Evolutionary conservation across 495 filamentous ascomycete genomes (phyloP).

Genomic region (Saxispiralis lemnorum): DNA sequence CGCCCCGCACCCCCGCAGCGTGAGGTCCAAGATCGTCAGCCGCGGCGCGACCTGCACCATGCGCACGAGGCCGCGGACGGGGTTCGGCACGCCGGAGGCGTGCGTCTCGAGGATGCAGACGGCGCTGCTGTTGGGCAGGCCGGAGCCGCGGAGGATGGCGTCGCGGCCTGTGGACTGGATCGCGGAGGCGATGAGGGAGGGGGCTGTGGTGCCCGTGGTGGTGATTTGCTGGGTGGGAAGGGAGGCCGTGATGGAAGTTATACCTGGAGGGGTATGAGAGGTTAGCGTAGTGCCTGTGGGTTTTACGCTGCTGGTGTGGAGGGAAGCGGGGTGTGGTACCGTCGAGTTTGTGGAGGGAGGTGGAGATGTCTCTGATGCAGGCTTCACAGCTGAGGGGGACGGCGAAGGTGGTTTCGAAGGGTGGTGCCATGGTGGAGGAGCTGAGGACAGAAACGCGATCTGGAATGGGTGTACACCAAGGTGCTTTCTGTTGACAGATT

Average conservation of each 20-base stretch:
- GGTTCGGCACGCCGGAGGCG: conserved; percentile 18
- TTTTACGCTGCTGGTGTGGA: not conserved
- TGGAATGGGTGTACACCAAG: too few species aligned
- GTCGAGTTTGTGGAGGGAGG: conserved; percentile 50
- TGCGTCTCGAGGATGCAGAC: conserved; percentile 96
- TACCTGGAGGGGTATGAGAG: conserved; percentile 27
- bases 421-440: conserved; percentile 32
- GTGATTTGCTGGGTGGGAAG: conserved; percentile 49
- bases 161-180: conserved; percentile 83
- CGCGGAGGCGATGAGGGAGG: conserved; percentile 70
- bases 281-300: not conserved
- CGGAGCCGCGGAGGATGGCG: conserved; percentile 83
- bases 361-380: conserved; percentile 72
- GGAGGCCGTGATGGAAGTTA: conserved; percentile 48
- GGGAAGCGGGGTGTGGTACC: conserved; percentile 28
- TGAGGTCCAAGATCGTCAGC: conserved; percentile 72
- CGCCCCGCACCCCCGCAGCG: conserved; percentile 63
- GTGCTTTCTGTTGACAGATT: too few species aligned
- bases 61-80: conserved; percentile 25
- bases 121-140: conserved; percentile 75
- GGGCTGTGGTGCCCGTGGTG: conserved; percentile 57
- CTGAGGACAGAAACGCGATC: too few species aligned
- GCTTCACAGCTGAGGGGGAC: conserved; percentile 80
- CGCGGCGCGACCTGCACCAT: conserved; percentile 30
- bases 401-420: conserved; percentile 76